Evolutionary conservation across 2,329 filamentous ascomycete species (phyloP), one percentile per base, ranked within the genome.

Genomic region (Fusarium dlaminii): DNA sequence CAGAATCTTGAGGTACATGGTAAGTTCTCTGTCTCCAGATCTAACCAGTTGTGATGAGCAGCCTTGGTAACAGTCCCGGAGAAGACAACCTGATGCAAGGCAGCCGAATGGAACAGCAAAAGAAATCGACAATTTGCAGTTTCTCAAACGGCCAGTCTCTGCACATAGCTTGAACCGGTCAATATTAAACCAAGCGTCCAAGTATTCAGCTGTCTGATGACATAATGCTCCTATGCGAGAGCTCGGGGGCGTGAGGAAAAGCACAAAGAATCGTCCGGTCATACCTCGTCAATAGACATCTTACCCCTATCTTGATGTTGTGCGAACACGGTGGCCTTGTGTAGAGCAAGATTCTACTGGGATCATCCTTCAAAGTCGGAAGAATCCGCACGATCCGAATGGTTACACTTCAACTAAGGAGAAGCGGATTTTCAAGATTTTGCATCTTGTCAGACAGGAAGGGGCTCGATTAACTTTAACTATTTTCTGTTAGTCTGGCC

Each of bases 261-360:
- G 34, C 32, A n/a, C 24, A n/a, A 34, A 58, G 14, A 15, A 18
- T 27, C 8, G n/a, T 27, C 40, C 13, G 15, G 7, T 27, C 18
- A 29, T 48, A 49, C 20, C 20, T 49, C 22, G 22, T 43, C 18
- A 27, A 59, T 27, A 24, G 29, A 6, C 20, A 8, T 27, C 29
- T 51, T 59, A 37, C 63, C 34, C 63, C 66, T 51, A 68, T 64
- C 49, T 57, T 22, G 54, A 56, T n/a, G 22, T 34, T 57, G 30
- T 62, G 57, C 42, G 46, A 57, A 70, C 49, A 73, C 46, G 49
- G 55, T 73, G 60, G 55, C 60, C 60, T 66, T 48, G 45, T 3
- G 32, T 54, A 30, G 18, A 40, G 34, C 18, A 34, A 18, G 36
- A n/a, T 57, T 17, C 8, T 51, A 64, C 65, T 34, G 17, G 66